Conservation (phyloP, 2,329 filamentous ascomycete species). For the Emericellopsis cladophorae region DNA sequence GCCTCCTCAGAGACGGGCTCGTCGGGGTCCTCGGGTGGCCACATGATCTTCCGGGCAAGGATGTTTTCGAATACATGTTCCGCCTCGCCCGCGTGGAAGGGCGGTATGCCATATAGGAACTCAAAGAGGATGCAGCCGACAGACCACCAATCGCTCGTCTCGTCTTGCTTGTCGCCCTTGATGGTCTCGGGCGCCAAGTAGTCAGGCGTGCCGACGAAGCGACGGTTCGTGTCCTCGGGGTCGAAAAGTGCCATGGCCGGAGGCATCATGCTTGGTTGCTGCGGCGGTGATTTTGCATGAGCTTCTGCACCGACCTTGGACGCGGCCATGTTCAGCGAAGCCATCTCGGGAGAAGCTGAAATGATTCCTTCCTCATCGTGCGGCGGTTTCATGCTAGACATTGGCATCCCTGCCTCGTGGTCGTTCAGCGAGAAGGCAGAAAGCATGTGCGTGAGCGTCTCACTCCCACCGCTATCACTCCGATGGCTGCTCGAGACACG, state of each 20-base stretch:
- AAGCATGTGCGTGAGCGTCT: conserved; percentile 73
- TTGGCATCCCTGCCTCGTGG: conserved; percentile 24
- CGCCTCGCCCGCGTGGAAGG: conserved; percentile 81
- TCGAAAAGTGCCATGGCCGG: conserved; percentile 94
- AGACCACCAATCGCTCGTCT: conserved; percentile 99
- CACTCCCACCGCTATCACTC: conserved; percentile 87
- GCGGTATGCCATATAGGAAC: conserved; percentile 84
- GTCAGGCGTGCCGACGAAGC: conserved; percentile 93
- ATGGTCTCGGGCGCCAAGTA: conserved; percentile 97
- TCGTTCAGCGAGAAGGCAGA: conserved; percentile 66
- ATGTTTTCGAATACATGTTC: conserved; percentile 98
- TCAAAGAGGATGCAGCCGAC: conserved; percentile 98
- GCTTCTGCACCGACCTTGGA: conserved; percentile 10
- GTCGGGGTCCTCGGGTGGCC: conserved; percentile 74
- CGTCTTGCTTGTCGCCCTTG: conserved; percentile 86
- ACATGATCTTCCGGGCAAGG: conserved; percentile 74
- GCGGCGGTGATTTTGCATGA: conserved; percentile 18
- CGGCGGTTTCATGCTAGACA: conserved; percentile 40
- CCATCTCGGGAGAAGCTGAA: conserved; percentile 66
- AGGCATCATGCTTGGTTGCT: conserved; percentile 59
- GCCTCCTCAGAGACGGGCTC: conserved; percentile 69
- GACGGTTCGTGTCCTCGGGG: conserved; percentile 80
- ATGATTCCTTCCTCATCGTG: conserved; percentile 67
- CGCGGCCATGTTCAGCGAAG: conserved; percentile 16
- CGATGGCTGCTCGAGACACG: conserved; percentile 64